Conservation (phyloP, 345 rosid species). For the Brassica juncea region DNA sequence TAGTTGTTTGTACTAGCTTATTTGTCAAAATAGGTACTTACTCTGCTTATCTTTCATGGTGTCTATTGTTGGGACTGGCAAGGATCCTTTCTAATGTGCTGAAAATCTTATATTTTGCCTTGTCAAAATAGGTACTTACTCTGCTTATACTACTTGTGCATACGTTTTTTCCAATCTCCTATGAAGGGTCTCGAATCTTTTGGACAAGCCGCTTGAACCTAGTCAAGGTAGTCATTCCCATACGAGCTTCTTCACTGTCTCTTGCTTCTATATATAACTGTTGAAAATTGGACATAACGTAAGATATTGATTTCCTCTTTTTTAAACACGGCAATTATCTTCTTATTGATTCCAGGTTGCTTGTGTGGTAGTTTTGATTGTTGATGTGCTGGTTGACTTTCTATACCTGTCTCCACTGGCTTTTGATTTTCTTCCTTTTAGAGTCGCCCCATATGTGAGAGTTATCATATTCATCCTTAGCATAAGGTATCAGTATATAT, state of each 20-base stretch:
- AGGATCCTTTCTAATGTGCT: constrained; percentile 14
- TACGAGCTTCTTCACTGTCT: constrained; percentile 18
- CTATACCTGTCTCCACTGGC: constrained; percentile 77
- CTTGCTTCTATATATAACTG: constrained; percentile 7
- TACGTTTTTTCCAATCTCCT: constrained; percentile 69
- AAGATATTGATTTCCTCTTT: neutral
- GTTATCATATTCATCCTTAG: constrained; percentile 72
- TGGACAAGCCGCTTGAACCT: constrained; percentile 59
- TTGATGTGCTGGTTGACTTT: constrained; percentile 71
- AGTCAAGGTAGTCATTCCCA: constrained; percentile 56
- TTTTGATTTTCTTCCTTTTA: constrained; percentile 66
- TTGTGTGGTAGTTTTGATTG: constrained; percentile 62
- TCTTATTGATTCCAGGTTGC: constrained; percentile 58
- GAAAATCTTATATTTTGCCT: neutral
- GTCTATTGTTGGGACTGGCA: neutral
- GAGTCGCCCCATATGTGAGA: constrained; percentile 87
- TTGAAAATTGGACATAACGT: neutral
- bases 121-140: constrained; percentile 47
- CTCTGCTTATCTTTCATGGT: neutral
- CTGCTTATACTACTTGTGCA: constrained; percentile 61
- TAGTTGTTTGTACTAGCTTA: neutral
- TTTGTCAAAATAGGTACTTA: neutral
- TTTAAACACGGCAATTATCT: neutral
- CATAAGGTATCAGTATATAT: constrained; percentile 55
- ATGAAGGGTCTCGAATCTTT: constrained; percentile 68